phyloP scores from a whole-genome alignment of 352 stramenopile genomes.

The Globisporangium megalacanthum region DNA sequence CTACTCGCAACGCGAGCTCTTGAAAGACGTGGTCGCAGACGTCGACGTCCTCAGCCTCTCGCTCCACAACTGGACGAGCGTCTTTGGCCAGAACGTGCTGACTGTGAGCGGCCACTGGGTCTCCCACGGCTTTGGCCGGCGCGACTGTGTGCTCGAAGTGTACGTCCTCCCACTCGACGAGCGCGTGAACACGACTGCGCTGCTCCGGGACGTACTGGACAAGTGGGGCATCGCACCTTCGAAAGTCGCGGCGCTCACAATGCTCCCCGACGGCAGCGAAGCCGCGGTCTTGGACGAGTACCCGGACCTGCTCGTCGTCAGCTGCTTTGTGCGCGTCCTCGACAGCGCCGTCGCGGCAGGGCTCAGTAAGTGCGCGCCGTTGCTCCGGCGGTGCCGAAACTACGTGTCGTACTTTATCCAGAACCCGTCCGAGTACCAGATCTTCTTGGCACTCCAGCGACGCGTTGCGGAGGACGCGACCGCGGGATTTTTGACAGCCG shows the following conservation, averaged over 20 bases:
- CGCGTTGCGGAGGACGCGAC: slow-evolving; percentile 40
- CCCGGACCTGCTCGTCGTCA: slow-evolving; percentile 48
- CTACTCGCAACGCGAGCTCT: slow-evolving; percentile 74
- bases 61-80: slow-evolving; percentile 78
- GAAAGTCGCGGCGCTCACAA: slow-evolving; percentile 69
- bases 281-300: slow-evolving; percentile 72
- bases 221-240: slow-evolving; percentile 74
- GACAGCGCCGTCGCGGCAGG: slow-evolving; percentile 50
- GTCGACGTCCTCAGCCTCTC: slow-evolving; percentile 71
- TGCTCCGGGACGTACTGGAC: slow-evolving; percentile 76
- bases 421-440: slow-evolving; percentile 79
- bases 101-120: slow-evolving; percentile 79
- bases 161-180: slow-evolving; percentile 74
- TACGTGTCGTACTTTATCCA: slow-evolving; percentile 84
- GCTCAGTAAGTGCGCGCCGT: slow-evolving; percentile 46
- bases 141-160: slow-evolving; percentile 72
- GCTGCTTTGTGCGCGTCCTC: slow-evolving; percentile 65
- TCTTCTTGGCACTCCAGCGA: slow-evolving; percentile 68
- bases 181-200: slow-evolving; percentile 67
- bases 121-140: slow-evolving; percentile 60
- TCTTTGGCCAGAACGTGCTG: slow-evolving; percentile 75
- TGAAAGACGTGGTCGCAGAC: slow-evolving; percentile 73
- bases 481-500: slow-evolving; percentile 11
- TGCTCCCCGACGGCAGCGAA: slow-evolving; percentile 37
- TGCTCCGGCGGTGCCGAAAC: slow-evolving; percentile 62